phyloP scores from a whole-genome alignment of 805 yeast genomes.

The Candida takata region DNA sequence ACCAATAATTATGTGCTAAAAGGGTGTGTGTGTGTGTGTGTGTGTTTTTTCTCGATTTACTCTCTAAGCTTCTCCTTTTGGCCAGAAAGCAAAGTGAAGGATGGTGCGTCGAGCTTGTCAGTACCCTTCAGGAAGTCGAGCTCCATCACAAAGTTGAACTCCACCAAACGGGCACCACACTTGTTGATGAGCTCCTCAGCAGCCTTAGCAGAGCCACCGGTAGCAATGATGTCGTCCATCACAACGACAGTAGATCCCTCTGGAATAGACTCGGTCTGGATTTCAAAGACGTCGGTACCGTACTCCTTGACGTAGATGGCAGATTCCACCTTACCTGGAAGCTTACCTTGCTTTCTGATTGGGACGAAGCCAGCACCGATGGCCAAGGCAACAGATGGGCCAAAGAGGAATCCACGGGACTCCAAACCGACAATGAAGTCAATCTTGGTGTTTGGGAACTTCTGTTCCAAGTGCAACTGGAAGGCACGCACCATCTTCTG shows the following conservation, averaged over 20 bases:
- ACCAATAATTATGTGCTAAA: too few species aligned
- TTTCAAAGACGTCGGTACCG: slow-evolving; percentile 83
- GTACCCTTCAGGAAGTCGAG: slow-evolving; percentile 92
- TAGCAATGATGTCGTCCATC: slow-evolving; percentile 95
- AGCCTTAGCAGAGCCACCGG: slow-evolving; percentile 94
- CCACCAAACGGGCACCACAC: slow-evolving; percentile 66
- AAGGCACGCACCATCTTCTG: slow-evolving; percentile 77
- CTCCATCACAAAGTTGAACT: slow-evolving; percentile 88
- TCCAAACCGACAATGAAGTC: slow-evolving; percentile 93
- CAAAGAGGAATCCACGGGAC: slow-evolving; percentile 94
- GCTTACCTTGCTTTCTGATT: slow-evolving; percentile 89
- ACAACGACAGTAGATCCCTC: slow-evolving; percentile 75
- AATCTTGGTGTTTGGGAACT: slow-evolving; percentile 50
- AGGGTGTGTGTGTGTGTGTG: too few species aligned
- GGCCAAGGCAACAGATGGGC: slow-evolving; percentile 90
- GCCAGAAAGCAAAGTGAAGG: slow-evolving; percentile 82
- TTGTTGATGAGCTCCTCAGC: slow-evolving; percentile 78
- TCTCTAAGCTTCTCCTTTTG: slow-evolving; percentile 50
- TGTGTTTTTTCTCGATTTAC: too few species aligned
- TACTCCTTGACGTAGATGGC: slow-evolving; percentile 87
- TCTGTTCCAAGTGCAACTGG: slow-evolving; percentile 58
- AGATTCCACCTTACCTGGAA: slow-evolving; percentile 75
- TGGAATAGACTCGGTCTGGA: slow-evolving; percentile 77
- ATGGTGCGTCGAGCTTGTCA: slow-evolving; percentile 76
- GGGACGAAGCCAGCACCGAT: slow-evolving; percentile 90